Base-by-base conservation (phyloP, 768 basidiomycete species). In the Calocera viscosa region DNA sequence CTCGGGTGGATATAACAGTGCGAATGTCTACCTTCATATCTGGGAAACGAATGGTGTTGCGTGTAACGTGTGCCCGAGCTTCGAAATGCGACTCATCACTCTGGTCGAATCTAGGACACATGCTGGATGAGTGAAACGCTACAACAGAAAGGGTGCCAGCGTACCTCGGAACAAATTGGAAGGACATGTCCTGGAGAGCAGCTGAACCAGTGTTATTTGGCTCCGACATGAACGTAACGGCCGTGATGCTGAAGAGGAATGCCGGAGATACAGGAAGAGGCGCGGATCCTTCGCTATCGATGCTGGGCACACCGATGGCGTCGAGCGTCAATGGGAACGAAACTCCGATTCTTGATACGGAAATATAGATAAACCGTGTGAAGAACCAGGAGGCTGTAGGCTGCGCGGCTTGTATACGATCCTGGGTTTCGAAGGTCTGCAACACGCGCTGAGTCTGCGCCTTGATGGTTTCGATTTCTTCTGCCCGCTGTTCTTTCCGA, bases 141-240 rank as follows among this genome's bases (percentile, higher is more conserved):
- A 26, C n/a, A 28, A 40, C n/a, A 17, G 24, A 38, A 49, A 40
- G 19, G 16, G 16, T 10, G 33, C n/a, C 28, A 41, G 72, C 83
- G 70, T 77, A 92, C 91, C 81, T 77, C 49, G 87, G 76, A 1
- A 94, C 82, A 75, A 97, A 96, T 75, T 94, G 92, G 74, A 96
- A 86, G 14, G 88, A 88, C 68, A 95, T 81, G 10, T 83, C 81
- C 65, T 81, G 79, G 75, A 96, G 86, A 10, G 78, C 79, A 49
- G 88, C 87, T 72, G 86, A 81, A 3, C 94, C 93, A 22, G 85
- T 88, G 73, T 92, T 88, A 30, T 88, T 90, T 28, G 84, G 84
- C 70, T 87, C 82, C 8, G 87, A 84, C 39, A 78, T 80, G 74
- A 96, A 95, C 64, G 80, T 78, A 65, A 96, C 80, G 0, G 86